phyloP scores from a whole-genome alignment of 2,329 filamentous ascomycete genomes.

The Colletotrichum viniferum region DNA sequence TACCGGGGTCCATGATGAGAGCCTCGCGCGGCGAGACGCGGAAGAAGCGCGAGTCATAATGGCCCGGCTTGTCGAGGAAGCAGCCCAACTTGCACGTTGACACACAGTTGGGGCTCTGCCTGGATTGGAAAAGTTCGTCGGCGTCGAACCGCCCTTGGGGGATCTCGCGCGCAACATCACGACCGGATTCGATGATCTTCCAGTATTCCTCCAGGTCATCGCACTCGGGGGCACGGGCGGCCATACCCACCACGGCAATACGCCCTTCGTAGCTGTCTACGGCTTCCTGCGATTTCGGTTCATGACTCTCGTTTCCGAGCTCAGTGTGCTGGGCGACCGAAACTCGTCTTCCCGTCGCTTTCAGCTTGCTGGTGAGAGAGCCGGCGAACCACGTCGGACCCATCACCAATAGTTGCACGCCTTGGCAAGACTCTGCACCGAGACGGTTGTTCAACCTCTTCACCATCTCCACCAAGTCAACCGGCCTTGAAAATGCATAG shows the following conservation, averaged over 20 bases:
- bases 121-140: not conserved
- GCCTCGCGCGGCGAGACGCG: conserved; percentile 31
- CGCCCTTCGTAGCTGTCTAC: not conserved
- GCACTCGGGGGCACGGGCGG: not conserved
- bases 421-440: not conserved
- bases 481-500: not conserved
- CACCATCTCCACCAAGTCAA: not conserved
- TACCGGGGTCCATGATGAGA: conserved; percentile 33
- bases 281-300: not conserved
- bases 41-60: conserved; percentile 46
- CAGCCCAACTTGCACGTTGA: not conserved
- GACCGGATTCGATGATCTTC: not conserved
- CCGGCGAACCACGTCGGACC: not conserved
- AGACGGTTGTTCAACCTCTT: not conserved
- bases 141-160: not conserved
- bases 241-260: not conserved
- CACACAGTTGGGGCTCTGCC: not conserved
- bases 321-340: not conserved
- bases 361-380: not conserved
- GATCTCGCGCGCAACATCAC: not conserved
- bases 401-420: not conserved
- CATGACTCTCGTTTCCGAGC: not conserved
- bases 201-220: not conserved
- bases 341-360: not conserved
- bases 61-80: conserved; percentile 25